phyloP scores from a whole-genome alignment of 257 asterid species.

The Cynanchum wilfordii region DNA sequence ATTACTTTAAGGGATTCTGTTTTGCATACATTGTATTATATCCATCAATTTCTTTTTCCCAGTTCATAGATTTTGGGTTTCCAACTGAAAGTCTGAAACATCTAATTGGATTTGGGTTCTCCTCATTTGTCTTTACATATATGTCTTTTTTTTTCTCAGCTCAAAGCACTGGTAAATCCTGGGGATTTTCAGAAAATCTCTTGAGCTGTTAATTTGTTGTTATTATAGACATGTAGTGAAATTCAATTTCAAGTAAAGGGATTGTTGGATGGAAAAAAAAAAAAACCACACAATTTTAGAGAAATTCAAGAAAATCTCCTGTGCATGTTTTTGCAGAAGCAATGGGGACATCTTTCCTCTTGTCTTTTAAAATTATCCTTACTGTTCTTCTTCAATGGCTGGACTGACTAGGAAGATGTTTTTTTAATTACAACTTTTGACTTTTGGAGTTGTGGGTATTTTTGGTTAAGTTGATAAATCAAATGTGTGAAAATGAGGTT shows the following conservation, averaged over 20 bases:
- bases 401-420: conserved; percentile 27
- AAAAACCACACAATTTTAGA: conserved; percentile 15
- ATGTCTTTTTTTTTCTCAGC: conserved; percentile 26
- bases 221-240: not conserved
- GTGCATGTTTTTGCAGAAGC: conserved; percentile 5
- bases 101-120: conserved; percentile 32
- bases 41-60: conserved; percentile 19
- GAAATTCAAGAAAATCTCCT: not conserved
- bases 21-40: conserved; percentile 12
- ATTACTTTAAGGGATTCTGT: conserved; percentile 31
- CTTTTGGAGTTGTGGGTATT: conserved; percentile 22
- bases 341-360: not conserved
- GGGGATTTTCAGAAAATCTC: conserved; percentile 1
- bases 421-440: conserved; percentile 23
- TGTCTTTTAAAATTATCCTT: conserved; percentile 8
- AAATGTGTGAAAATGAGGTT: conserved; percentile 23
- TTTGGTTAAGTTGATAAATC: conserved; percentile 45
- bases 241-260: not conserved
- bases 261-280: not conserved
- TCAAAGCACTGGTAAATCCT: not conserved
- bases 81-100: conserved; percentile 43
- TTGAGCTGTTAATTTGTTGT: not conserved
- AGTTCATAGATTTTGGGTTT: conserved; percentile 41
- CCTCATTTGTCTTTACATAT: conserved; percentile 40
- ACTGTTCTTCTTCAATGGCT: conserved; percentile 22